Evolutionary conservation across 805 yeast genomes (phyloP).

Genomic region (Tetrapisispora fleetii): DNA sequence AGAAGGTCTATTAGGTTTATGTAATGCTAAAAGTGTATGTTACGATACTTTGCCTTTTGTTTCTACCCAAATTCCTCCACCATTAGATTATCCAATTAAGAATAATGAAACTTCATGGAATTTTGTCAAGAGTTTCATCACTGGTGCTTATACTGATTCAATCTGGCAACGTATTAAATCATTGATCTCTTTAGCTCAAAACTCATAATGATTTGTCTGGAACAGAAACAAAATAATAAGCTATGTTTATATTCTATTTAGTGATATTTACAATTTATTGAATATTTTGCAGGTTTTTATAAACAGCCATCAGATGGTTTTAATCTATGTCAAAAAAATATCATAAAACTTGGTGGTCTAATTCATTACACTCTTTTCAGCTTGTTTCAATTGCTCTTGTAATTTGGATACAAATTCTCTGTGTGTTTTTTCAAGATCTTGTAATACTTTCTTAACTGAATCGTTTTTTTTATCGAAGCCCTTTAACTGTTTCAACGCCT

Average conservation of each 20-base stretch:
- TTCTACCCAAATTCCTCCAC: conserved; percentile 75
- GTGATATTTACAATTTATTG: not conserved
- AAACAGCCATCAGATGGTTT: not conserved
- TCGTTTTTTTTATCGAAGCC: conserved; percentile 44
- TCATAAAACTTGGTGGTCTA: conserved; percentile 3
- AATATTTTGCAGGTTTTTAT: not conserved
- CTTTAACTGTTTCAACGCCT: conserved; percentile 47
- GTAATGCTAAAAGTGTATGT: conserved; percentile 79
- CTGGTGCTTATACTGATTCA: conserved; percentile 73
- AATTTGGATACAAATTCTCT: conserved; percentile 55
- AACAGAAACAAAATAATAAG: not conserved
- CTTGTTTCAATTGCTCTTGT: conserved; percentile 42
- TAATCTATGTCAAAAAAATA: not conserved
- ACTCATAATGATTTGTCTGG: conserved; percentile 14
- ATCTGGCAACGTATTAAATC: conserved; percentile 59
- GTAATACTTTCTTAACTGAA: conserved; percentile 42
- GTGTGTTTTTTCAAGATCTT: conserved; percentile 59
- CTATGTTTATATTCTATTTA: not conserved
- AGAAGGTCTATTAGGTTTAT: conserved; percentile 87
- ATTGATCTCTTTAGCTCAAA: conserved; percentile 43
- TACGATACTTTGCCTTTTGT: conserved; percentile 73
- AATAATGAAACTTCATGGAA: conserved; percentile 80
- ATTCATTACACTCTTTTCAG: conserved; percentile 37
- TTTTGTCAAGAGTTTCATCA: conserved; percentile 71
- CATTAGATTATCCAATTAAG: conserved; percentile 84